Conservation (phyloP, 345 rosid genomes). For the Psidium friedrichsthalianum region DNA sequence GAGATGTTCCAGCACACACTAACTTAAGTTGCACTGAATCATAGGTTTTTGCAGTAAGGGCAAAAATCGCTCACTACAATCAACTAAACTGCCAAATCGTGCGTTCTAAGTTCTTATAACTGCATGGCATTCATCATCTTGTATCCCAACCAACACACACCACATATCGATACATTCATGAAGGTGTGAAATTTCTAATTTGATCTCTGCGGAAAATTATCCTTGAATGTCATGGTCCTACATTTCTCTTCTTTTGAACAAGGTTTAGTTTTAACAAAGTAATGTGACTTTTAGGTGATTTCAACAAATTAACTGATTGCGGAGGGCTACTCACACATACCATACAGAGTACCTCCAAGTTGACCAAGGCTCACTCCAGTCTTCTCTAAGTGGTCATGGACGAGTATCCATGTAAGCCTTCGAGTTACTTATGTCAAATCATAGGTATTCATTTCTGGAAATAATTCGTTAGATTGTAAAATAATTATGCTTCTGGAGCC, state of each 20-base stretch:
- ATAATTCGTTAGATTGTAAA: background rate
- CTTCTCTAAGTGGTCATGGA: slow-evolving; percentile 95
- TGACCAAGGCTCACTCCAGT: slow-evolving; percentile 98
- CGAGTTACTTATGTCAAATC: background rate
- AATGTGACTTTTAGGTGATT: slow-evolving; percentile 51
- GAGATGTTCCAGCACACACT: background rate
- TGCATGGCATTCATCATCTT: background rate
- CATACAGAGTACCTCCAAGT: slow-evolving; percentile 96
- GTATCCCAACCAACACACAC: background rate
- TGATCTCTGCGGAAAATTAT: background rate
- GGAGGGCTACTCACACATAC: slow-evolving; percentile 86
- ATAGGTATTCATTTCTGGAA: slow-evolving; percentile 3
- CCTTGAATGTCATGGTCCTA: background rate
- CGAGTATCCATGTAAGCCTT: slow-evolving; percentile 92
- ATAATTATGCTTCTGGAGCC: slow-evolving; percentile 4
- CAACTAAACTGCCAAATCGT: background rate
- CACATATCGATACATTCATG: background rate
- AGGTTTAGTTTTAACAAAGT: background rate
- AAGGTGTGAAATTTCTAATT: background rate
- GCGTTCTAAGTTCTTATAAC: background rate
- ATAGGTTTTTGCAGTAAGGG: background rate
- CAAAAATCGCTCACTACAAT: background rate
- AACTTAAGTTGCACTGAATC: background rate
- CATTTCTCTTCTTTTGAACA: background rate
- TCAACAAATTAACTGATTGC: slow-evolving; percentile 97